Base-by-base conservation (phyloP, 768 basidiomycete species). In the Polyporus arcularius region DNA sequence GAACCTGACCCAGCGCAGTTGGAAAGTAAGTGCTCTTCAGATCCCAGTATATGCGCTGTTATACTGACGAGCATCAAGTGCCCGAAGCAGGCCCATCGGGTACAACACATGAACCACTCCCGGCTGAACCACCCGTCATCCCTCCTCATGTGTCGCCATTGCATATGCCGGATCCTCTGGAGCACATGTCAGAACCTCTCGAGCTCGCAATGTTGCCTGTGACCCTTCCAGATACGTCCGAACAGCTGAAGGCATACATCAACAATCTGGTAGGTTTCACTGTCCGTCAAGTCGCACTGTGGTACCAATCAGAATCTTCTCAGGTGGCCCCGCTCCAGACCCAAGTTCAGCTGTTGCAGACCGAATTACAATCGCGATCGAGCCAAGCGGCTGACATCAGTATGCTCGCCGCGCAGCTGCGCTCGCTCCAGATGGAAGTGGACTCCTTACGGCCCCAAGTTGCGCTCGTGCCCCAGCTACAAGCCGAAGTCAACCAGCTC, bases 281-380 rank as follows among this genome's bases (percentile, higher is more conserved):
- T 50, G n/a, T 26, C 16, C 28, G 8, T 10, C 35, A 12, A 40
- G 14, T 1, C 9, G 21, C 12, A 12, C 14, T 6, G 4, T 10
- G 8, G 40, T 26, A 10, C 21, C 45, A 30, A 46, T 28, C 21
- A 35, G 30, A 39, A 53, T 28, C 6, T 4, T 47, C 16, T 18
- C 56, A 72, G 71, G 61, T 71, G 5, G 7, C 52, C 2, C 85
- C 86, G 16, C 67, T 88, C 14, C 77, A 81, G 55, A 77, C 79
- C 52, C 84, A 84, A 65, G 67, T 85, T 21, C 73, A 79, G 57
- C 71, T 74, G 3, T 74, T 85, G 53, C 80, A 78, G 68, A 68
- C 75, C 38, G 81, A 85, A 65, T 67, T 85, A 21, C 73, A 75
- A 72, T 73, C 73, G 58, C 67, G 80, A 21, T 73, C 73, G 50